These are phyloP conservation scores for Colletotrichum sp. DNA, from an alignment of 2,329 filamentous ascomycete species.

Conservation along the genomic window DNA sequence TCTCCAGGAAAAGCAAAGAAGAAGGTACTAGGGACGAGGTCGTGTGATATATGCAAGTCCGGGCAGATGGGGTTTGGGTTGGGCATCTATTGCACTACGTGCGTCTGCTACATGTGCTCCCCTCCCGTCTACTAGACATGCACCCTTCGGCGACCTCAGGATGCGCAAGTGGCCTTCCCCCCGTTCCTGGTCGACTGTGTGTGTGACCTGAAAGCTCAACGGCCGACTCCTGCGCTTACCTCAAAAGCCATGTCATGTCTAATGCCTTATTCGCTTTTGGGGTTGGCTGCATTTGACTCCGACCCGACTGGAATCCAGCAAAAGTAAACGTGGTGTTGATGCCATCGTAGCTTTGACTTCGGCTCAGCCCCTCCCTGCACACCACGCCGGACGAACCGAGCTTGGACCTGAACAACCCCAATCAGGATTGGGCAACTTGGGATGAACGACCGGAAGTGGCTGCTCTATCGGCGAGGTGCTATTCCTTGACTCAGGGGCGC, in stretches of 20 bases:
- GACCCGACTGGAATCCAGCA: not conserved
- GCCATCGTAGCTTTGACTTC: slow-evolving; percentile 1
- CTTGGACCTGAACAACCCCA: slow-evolving; percentile 8
- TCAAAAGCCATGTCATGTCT: not conserved
- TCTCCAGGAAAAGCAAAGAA: not conserved
- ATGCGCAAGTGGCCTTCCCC: not conserved
- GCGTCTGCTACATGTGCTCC: not conserved
- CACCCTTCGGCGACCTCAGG: slow-evolving; percentile 5
- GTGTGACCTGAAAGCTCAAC: slow-evolving; percentile 8
- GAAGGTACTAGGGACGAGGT: not conserved
- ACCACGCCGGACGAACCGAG: slow-evolving; percentile 9
- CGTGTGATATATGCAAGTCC: slow-evolving; percentile 9
- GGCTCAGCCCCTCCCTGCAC: not conserved
- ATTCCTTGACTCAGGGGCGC: slow-evolving; percentile 17
- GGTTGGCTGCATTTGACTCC: not conserved
- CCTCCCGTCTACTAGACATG: not conserved
- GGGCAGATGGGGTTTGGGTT: not conserved
- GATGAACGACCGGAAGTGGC: slow-evolving; percentile 15
- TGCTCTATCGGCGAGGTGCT: slow-evolving; percentile 3
- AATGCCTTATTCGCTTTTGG: not conserved
- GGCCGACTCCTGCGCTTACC: slow-evolving; percentile 6
- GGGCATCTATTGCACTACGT: not conserved
- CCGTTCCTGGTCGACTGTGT: not conserved
- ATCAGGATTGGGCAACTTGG: not conserved
- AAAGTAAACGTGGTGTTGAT: not conserved